A percentile compares a stretch with the other conserved stretches of the same genome.
phyloP scores from a whole-genome alignment of 139 green algal genomes.

The Chlorella sp. region DNA sequence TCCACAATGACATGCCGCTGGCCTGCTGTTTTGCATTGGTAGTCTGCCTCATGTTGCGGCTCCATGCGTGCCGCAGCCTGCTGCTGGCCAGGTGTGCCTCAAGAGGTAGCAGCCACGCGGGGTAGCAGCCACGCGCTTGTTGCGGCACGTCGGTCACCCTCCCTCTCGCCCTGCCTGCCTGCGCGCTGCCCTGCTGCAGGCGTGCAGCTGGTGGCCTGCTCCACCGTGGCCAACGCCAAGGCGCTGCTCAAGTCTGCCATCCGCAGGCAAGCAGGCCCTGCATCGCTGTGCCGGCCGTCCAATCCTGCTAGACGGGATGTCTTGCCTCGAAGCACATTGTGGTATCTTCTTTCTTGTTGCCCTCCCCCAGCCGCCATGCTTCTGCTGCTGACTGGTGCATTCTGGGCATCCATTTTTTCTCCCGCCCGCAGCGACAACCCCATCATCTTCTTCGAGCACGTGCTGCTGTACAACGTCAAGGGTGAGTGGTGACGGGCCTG shows the following conservation, averaged over 20 bases:
- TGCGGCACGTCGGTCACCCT: background rate
- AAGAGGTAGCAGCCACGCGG: background rate
- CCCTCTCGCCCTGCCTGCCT: background rate
- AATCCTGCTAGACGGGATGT: too few relatives aligned
- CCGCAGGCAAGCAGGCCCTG: slow-evolving; percentile 32
- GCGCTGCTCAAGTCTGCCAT: slow-evolving; percentile 93
- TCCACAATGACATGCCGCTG: too few relatives aligned
- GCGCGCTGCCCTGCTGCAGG: slow-evolving; percentile 44
- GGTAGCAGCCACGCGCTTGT: background rate
- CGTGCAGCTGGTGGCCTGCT: slow-evolving; percentile 94
- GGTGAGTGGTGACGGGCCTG: slow-evolving; percentile 34
- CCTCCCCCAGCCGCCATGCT: too few relatives aligned
- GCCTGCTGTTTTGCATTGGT: too few relatives aligned
- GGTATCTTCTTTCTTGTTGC: too few relatives aligned
- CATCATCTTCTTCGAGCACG: slow-evolving; percentile 98
- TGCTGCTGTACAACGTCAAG: slow-evolving; percentile 98
- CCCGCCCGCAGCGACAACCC: slow-evolving; percentile 65
- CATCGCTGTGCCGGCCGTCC: too few relatives aligned
- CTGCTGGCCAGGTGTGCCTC: background rate
- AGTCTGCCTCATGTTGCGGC: too few relatives aligned
- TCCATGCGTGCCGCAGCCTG: too few relatives aligned
- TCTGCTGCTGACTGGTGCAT: too few relatives aligned
- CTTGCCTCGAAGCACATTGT: too few relatives aligned
- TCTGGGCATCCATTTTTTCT: too few relatives aligned
- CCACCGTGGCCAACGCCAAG: slow-evolving; percentile 91